Percentiles rank a stretch among this genome's conserved stretches.
These are phyloP conservation scores for Starmera dryadoides DNA, from an alignment of 805 yeast genomes.

Conservation along the genomic window DNA sequence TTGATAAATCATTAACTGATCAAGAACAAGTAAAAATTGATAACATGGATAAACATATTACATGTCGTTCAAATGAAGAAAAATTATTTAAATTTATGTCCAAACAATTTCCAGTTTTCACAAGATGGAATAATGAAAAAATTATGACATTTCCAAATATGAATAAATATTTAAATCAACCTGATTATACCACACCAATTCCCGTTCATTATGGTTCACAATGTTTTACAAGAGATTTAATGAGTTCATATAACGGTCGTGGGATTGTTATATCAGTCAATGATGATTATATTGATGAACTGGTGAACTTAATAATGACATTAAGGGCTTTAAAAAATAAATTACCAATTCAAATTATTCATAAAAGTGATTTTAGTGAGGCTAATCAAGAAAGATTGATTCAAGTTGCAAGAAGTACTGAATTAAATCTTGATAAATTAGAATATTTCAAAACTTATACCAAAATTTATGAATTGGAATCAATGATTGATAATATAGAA, in stretches of 20 bases:
- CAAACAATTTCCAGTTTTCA: slow-evolving; percentile 30
- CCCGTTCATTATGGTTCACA: not conserved
- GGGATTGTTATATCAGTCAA: slow-evolving; percentile 34
- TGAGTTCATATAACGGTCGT: slow-evolving; percentile 24
- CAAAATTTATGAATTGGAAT: slow-evolving; percentile 1
- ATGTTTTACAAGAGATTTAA: slow-evolving; percentile 20
- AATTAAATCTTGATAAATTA: slow-evolving; percentile 16
- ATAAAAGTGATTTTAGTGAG: slow-evolving; percentile 28
- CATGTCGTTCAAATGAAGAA: slow-evolving; percentile 18
- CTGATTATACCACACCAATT: not conserved
- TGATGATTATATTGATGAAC: slow-evolving; percentile 24
- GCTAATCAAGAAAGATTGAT: slow-evolving; percentile 26
- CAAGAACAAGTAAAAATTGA: slow-evolving; percentile 5
- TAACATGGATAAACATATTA: no score
- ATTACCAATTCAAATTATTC: slow-evolving; percentile 34
- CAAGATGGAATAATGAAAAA: slow-evolving; percentile 31
- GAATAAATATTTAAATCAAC: slow-evolving; percentile 4
- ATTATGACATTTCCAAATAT: slow-evolving; percentile 11
- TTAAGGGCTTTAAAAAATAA: slow-evolving; percentile 26
- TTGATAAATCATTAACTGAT: slow-evolving; percentile 3
- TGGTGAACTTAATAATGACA: slow-evolving; percentile 34
- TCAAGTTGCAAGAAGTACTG: slow-evolving; percentile 26
- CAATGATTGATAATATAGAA: slow-evolving; percentile 3
- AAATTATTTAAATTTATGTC: slow-evolving; percentile 36
- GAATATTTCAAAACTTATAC: slow-evolving; percentile 15